phyloP scores from a whole-genome alignment of 306 rosid species.

The Pyrus betulifolia region DNA sequence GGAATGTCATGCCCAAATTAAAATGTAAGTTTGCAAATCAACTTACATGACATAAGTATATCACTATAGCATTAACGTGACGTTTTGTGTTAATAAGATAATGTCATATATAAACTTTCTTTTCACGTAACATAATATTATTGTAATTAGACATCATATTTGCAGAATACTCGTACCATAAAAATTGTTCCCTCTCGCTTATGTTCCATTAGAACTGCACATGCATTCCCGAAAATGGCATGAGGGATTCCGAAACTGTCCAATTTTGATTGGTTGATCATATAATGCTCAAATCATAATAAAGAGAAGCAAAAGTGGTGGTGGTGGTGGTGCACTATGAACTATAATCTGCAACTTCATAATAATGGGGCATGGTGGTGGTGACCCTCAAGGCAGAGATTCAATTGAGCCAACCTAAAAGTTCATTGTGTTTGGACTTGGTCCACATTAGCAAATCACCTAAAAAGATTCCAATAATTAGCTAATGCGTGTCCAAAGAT shows the following conservation, averaged over 20 bases:
- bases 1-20: background rate
- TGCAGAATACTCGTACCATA: background rate
- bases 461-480: background rate
- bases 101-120: too few relatives aligned
- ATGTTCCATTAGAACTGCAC: background rate
- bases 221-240: background rate
- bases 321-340: background rate
- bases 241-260: background rate
- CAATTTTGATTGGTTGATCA: background rate
- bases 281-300: background rate
- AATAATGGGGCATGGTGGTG: background rate
- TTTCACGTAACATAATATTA: too few relatives aligned
- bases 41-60: background rate
- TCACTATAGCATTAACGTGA: background rate
- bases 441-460: conserved; percentile 10
- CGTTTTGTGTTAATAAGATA: background rate
- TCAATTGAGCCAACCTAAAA: conserved; percentile 1
- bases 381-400: background rate
- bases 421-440: background rate
- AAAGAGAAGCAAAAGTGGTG: background rate
- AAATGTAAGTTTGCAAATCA: background rate
- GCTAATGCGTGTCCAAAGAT: background rate
- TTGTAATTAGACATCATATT: too few relatives aligned
- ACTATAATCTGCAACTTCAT: background rate
- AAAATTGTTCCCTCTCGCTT: background rate